A percentile compares a stretch with the other conserved stretches of the same genome.
Evolutionary conservation across 768 basidiomycete species (phyloP).

Genomic region (Kwoniella sp.): DNA sequence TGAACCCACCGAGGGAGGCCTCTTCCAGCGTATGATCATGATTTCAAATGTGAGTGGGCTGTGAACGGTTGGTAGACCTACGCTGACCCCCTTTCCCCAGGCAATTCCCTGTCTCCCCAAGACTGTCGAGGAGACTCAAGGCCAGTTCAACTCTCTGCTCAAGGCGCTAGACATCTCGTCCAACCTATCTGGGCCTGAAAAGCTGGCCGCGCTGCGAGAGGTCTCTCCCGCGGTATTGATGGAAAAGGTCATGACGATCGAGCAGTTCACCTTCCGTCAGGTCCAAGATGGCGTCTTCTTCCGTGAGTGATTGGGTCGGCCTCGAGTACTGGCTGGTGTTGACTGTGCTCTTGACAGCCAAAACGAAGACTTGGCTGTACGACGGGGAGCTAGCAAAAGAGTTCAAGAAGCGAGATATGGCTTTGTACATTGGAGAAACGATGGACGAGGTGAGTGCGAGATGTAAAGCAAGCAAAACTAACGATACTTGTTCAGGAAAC

Average conservation of each 20-base stretch:
- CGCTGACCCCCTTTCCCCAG: slow-evolving; percentile 4
- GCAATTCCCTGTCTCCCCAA: slow-evolving; percentile 29
- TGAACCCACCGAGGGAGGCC: slow-evolving; percentile 5
- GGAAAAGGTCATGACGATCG: slow-evolving; percentile 25
- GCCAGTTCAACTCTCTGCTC: slow-evolving; percentile 20
- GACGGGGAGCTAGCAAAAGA: slow-evolving; percentile 21
- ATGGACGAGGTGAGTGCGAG: slow-evolving; percentile 25
- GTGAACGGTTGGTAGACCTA: no score
- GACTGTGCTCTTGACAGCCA: not conserved
- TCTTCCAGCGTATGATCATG: slow-evolving; percentile 18
- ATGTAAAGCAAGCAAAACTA: no score
- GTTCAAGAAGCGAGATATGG: slow-evolving; percentile 29
- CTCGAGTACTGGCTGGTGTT: not conserved
- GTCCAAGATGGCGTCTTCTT: slow-evolving; percentile 28
- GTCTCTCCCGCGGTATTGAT: slow-evolving; percentile 19
- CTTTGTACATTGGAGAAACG: slow-evolving; percentile 23
- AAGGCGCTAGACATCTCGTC: slow-evolving; percentile 18
- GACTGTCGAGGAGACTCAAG: slow-evolving; percentile 23
- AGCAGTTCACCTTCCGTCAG: slow-evolving; percentile 22
- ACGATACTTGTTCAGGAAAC: slow-evolving; percentile 9
- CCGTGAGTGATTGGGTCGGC: slow-evolving; percentile 17
- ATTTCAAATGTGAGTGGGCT: slow-evolving; percentile 10
- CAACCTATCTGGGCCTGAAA: slow-evolving; percentile 12
- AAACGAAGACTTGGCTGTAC: slow-evolving; percentile 13
- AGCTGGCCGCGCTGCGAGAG: slow-evolving; percentile 17